Percentiles rank a stretch among this genome's conserved stretches.
Evolutionary conservation across 495 filamentous ascomycete genomes (phyloP).

Genomic region (Penicillium goetzii): DNA sequence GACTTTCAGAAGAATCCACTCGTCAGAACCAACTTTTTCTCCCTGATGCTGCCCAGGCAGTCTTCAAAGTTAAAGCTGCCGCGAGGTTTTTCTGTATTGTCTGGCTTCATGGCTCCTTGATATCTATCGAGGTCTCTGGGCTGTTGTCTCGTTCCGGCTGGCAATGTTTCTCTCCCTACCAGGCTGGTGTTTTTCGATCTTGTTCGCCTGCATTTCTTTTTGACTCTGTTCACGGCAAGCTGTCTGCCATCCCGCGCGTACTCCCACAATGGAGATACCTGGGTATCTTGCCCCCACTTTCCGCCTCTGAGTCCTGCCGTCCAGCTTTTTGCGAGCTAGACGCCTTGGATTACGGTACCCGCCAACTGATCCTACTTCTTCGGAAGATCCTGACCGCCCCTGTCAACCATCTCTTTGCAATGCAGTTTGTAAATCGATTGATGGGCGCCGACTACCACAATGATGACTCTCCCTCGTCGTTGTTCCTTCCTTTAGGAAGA

Average conservation of each 20-base stretch:
- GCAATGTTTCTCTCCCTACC: slow-evolving; percentile 31
- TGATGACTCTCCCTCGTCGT: slow-evolving; percentile 29
- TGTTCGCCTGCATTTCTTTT: slow-evolving; percentile 24
- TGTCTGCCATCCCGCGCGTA: slow-evolving; percentile 47
- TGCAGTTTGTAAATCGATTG: slow-evolving; percentile 58
- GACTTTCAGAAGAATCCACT: slow-evolving; percentile 47
- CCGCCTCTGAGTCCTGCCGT: slow-evolving; percentile 35
- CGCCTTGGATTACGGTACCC: slow-evolving; percentile 57
- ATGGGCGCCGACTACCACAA: slow-evolving; percentile 64
- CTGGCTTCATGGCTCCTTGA: slow-evolving; percentile 33
- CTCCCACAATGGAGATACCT: slow-evolving; percentile 44
- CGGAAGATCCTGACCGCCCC: slow-evolving; percentile 63
- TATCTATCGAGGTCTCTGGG: slow-evolving; percentile 34
- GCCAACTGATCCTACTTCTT: slow-evolving; percentile 44
- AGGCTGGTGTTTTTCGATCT: slow-evolving; percentile 30
- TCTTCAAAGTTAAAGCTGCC: slow-evolving; percentile 35
- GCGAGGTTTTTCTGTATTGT: slow-evolving; percentile 51
- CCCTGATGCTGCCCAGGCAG: slow-evolving; percentile 35
- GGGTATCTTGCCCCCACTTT: slow-evolving; percentile 49
- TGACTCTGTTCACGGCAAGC: slow-evolving; percentile 26
- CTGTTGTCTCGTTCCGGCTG: slow-evolving; percentile 48
- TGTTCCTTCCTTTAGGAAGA: slow-evolving; percentile 46
- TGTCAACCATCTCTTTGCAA: slow-evolving; percentile 72
- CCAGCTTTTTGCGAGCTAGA: slow-evolving; percentile 40
- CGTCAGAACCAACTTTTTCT: slow-evolving; percentile 51